A percentile compares a stretch with the other conserved stretches of the same genome.
Conservation (phyloP, 768 basidiomycete species). For the Boletellus emodensis region DNA sequence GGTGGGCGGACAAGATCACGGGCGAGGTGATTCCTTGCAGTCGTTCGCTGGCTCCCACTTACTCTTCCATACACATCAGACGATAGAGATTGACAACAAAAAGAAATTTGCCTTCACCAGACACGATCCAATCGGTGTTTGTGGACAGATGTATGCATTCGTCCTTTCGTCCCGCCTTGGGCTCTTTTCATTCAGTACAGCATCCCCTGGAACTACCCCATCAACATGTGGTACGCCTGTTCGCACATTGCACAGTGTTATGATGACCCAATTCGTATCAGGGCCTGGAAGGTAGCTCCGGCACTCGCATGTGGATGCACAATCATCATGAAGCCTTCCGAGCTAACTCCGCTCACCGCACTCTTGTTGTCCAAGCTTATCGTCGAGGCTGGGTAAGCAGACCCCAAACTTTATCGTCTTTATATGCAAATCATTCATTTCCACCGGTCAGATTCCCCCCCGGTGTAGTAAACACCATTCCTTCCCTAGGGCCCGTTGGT, state of each 20-base stretch:
- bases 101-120: conserved; percentile 81
- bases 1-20: conserved; percentile 91
- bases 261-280: conserved; percentile 21
- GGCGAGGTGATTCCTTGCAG: conserved; percentile 59
- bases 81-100: conserved; percentile 76
- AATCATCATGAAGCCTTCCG: conserved; percentile 93
- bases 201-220: conserved; percentile 93
- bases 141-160: conserved; percentile 75
- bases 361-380: conserved; percentile 78
- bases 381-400: conserved; percentile 73
- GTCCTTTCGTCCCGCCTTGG: not conserved
- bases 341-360: conserved; percentile 80
- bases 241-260: not conserved
- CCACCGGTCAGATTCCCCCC: conserved; percentile 67
- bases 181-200: conserved; percentile 33
- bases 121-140: conserved; percentile 91
- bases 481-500: conserved; percentile 76
- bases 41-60: not conserved
- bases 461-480: conserved; percentile 86
- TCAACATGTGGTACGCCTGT: conserved; percentile 68
- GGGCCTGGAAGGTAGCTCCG: conserved; percentile 91
- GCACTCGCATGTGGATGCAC: conserved; percentile 90
- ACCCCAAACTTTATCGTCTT: conserved; percentile 4
- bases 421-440: conserved; percentile 16
- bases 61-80: conserved; percentile 36